Evolutionary conservation across 306 rosid species (phyloP).

Genomic region (Calophaca sinica): DNA sequence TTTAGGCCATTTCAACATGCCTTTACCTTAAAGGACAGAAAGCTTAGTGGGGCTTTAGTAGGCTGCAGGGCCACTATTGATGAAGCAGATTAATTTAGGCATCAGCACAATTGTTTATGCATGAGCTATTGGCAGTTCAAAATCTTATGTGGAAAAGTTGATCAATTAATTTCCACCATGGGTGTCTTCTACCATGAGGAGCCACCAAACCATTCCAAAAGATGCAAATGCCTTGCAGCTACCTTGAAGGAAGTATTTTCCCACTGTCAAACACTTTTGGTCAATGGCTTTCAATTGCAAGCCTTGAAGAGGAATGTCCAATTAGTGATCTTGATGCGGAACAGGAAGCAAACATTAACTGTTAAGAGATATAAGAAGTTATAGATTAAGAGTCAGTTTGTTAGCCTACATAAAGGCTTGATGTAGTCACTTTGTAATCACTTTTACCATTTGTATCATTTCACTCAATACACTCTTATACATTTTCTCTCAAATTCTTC

Average conservation of each 20-base stretch:
- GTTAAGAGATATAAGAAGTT: too few relatives aligned
- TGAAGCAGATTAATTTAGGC: slow-evolving; percentile 50
- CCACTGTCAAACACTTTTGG: slow-evolving; percentile 56
- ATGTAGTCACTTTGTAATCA: too few relatives aligned
- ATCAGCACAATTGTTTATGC: slow-evolving; percentile 12
- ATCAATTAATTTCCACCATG: slow-evolving; percentile 52
- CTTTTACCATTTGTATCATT: too few relatives aligned
- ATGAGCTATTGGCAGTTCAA: slow-evolving; percentile 23
- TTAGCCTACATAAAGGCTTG: too few relatives aligned
- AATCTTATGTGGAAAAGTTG: slow-evolving; percentile 37
- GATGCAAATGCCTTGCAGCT: slow-evolving; percentile 59
- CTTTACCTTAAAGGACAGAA: slow-evolving; percentile 78
- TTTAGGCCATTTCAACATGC: slow-evolving; percentile 57
- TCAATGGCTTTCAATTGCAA: slow-evolving; percentile 48
- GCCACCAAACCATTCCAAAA: slow-evolving; percentile 62
- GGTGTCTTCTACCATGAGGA: slow-evolving; percentile 76
- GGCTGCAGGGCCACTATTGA: slow-evolving; percentile 78
- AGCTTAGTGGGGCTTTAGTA: slow-evolving; percentile 52
- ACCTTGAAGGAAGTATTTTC: slow-evolving; percentile 68
- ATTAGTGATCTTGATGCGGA: slow-evolving; percentile 72
- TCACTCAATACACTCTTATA: too few relatives aligned
- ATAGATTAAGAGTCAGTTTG: too few relatives aligned
- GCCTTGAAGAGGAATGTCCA: slow-evolving; percentile 59
- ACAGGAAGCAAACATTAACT: slow-evolving; percentile 60
- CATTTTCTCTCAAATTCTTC: too few relatives aligned